Evolutionary conservation across 148 eudicot genomes (phyloP).

Genomic region (Chenopodium album): DNA sequence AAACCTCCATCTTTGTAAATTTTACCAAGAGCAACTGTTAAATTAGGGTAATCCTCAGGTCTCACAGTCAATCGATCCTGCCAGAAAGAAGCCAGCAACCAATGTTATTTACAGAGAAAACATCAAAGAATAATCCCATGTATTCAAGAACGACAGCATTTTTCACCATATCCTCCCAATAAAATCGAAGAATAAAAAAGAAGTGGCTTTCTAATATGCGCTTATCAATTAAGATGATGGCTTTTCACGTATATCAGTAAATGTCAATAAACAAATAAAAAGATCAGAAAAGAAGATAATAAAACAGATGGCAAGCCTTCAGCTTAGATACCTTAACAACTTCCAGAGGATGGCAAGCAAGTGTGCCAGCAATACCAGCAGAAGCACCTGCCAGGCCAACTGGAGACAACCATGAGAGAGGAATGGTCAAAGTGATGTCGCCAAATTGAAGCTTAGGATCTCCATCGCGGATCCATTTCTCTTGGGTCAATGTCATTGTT

Average conservation of each 20-base stretch:
- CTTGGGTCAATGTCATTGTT: slow-evolving; percentile 69
- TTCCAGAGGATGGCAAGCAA: slow-evolving; percentile 95
- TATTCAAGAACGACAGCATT: not conserved
- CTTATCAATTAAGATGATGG: not conserved
- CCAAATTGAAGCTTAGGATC: slow-evolving; percentile 67
- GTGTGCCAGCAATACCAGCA: slow-evolving; percentile 84
- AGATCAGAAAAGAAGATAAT: not conserved
- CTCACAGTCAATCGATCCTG: slow-evolving; percentile 93
- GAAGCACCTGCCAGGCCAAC: slow-evolving; percentile 92
- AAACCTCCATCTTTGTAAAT: slow-evolving; percentile 77
- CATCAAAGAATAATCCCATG: not conserved
- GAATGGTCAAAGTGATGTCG: slow-evolving; percentile 50
- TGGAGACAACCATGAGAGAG: slow-evolving; percentile 88
- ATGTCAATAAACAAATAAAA: not conserved
- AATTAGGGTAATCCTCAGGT: slow-evolving; percentile 74
- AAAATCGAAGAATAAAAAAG: too few species aligned
- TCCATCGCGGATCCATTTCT: slow-evolving; percentile 63
- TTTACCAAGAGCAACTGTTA: slow-evolving; percentile 63
- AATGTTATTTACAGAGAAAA: slow-evolving; percentile 3
- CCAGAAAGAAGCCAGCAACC: slow-evolving; percentile 17
- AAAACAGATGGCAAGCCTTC: not conserved
- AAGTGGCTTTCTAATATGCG: not conserved
- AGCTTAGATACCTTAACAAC: slow-evolving; percentile 66
- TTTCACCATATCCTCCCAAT: not conserved
- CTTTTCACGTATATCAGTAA: not conserved